Conservation (phyloP, 164 flowering plant genomes). For the Berberis vulgaris region DNA sequence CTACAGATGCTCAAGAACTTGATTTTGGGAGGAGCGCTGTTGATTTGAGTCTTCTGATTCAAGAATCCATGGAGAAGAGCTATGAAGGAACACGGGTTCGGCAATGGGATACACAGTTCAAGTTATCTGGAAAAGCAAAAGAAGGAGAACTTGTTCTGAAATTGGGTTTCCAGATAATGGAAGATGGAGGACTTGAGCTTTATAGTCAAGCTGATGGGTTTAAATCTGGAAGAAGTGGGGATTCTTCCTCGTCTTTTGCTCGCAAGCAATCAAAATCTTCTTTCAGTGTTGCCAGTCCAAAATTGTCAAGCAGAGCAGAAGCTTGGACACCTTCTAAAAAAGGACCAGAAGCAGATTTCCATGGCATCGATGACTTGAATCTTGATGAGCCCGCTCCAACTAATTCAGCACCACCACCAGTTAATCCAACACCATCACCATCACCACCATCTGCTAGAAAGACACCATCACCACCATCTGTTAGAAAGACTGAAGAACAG, state of each 20-base stretch:
- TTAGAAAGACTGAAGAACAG: constrained; percentile 36
- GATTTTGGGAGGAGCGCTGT: constrained; percentile 64
- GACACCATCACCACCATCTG: constrained; percentile 4
- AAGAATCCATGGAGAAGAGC: constrained; percentile 71
- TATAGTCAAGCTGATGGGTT: constrained; percentile 38
- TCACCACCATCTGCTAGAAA: background rate
- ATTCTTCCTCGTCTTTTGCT: constrained; percentile 31
- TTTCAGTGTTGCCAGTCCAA: constrained; percentile 78
- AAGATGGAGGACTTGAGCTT: constrained; percentile 67
- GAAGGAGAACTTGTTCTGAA: constrained; percentile 80
- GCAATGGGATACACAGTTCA: constrained; percentile 68
- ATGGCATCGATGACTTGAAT: constrained; percentile 65
- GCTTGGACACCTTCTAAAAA: constrained; percentile 49
- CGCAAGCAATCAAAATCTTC: constrained; percentile 77
- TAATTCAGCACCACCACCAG: constrained; percentile 15
- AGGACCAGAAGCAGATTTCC: constrained; percentile 30
- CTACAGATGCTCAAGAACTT: constrained; percentile 81
- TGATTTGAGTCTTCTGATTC: constrained; percentile 67
- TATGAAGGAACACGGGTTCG: constrained; percentile 54
- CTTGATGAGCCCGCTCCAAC: constrained; percentile 66
- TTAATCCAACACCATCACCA: background rate
- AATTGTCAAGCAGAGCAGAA: constrained; percentile 35
- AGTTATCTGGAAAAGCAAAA: constrained; percentile 73
- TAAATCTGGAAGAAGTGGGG: constrained; percentile 23
- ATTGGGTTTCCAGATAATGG: constrained; percentile 86